Conservation (phyloP, 2,329 filamentous ascomycete species). For the Setomelanomma holmii region DNA sequence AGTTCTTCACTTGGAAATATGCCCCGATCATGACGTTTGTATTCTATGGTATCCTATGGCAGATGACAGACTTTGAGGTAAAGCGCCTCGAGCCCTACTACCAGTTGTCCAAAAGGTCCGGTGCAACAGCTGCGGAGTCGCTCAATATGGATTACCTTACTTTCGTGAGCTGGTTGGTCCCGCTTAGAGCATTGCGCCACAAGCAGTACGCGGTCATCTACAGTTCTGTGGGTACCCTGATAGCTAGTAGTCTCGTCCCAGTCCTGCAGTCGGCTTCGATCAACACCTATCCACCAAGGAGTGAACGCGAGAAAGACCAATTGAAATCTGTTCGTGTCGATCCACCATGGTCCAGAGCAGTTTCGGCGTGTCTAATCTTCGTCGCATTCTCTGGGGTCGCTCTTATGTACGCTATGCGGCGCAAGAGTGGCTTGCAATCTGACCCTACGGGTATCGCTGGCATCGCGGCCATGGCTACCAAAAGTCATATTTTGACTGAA, state of each 20-base stretch:
- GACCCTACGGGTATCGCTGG: conserved; percentile 78
- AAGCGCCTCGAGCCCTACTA: conserved; percentile 60
- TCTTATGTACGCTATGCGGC: conserved; percentile 67
- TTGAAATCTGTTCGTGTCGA: conserved; percentile 65
- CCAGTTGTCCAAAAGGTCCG: conserved; percentile 46
- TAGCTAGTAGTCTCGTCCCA: conserved; percentile 73
- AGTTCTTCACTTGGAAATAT: conserved; percentile 50
- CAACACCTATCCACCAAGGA: conserved; percentile 62
- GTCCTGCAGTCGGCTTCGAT: conserved; percentile 71
- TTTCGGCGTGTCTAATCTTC: conserved; percentile 64
- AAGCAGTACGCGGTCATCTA: conserved; percentile 73
- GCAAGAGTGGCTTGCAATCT: conserved; percentile 70
- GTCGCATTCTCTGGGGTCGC: conserved; percentile 65
- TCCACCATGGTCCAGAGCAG: conserved; percentile 65
- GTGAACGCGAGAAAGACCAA: conserved; percentile 52
- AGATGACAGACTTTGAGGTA: conserved; percentile 59
- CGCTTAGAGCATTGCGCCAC: conserved; percentile 66
- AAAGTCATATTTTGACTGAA: conserved; percentile 75
- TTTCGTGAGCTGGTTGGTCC: conserved; percentile 69
- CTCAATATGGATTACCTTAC: conserved; percentile 79
- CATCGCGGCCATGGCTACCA: conserved; percentile 76
- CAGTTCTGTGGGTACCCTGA: conserved; percentile 68
- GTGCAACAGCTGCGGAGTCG: conserved; percentile 55
- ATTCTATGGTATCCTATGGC: conserved; percentile 58
- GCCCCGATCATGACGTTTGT: conserved; percentile 56